phyloP scores from a whole-genome alignment of 139 green algal genomes.

The Chlamydomonas sp. region DNA sequence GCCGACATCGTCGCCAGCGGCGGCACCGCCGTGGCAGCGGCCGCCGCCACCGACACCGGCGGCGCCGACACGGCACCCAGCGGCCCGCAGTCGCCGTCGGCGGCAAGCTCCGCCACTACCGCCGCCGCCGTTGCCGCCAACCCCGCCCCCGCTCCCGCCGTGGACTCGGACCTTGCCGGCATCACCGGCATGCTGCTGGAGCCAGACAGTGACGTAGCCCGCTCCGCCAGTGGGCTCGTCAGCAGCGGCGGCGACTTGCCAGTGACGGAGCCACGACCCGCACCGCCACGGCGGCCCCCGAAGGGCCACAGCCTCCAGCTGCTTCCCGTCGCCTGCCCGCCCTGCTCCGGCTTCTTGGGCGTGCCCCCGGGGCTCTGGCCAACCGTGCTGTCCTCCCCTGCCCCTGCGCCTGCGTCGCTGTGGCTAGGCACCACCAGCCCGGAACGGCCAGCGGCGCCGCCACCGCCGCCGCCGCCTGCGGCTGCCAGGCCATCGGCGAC shows the following conservation, averaged over 20 bases:
- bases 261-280: neutral
- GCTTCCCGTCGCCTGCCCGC: slow-evolving; percentile 4
- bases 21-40: neutral
- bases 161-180: too few species aligned
- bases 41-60: too few species aligned
- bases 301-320: slow-evolving; percentile 74
- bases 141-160: too few species aligned
- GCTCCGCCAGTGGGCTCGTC: neutral
- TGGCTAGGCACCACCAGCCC: neutral
- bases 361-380: neutral
- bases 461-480: slow-evolving; percentile 8
- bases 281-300: slow-evolving; percentile 30
- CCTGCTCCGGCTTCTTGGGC: slow-evolving; percentile 5
- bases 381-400: neutral
- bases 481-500: neutral
- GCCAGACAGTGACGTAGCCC: neutral
- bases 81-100: too few species aligned
- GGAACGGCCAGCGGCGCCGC: neutral
- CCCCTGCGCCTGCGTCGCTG: neutral
- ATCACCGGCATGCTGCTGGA: too few species aligned
- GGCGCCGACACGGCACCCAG: too few species aligned
- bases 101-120: too few species aligned
- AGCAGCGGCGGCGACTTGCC: neutral
- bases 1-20: neutral
- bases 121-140: too few species aligned